Conservation (phyloP, 805 yeast genomes). For the Metschnikowia amazonensis region DNA sequence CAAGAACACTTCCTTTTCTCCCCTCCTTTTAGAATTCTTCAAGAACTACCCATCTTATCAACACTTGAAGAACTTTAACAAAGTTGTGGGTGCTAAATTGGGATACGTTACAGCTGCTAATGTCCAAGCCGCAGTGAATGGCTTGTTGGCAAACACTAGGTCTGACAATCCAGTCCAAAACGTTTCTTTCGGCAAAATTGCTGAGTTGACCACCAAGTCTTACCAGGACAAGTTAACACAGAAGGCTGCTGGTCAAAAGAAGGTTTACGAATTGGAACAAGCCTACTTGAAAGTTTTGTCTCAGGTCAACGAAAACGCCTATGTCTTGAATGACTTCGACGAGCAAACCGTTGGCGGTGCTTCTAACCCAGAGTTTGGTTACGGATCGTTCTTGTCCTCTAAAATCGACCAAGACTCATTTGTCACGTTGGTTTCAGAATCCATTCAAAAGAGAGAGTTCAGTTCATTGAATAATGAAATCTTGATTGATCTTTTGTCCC, state of each 20-base stretch:
- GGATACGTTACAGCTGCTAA: conserved; percentile 44
- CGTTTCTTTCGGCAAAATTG: conserved; percentile 52
- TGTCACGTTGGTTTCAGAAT: conserved; percentile 40
- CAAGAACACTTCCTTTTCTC: conserved; percentile 46
- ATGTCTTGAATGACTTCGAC: conserved; percentile 57
- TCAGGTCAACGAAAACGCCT: conserved; percentile 58
- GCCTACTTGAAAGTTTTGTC: conserved; percentile 72
- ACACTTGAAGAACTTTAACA: conserved; percentile 44
- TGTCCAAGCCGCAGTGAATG: conserved; percentile 39
- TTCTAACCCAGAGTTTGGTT: conserved; percentile 81
- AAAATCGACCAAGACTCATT: conserved; percentile 50
- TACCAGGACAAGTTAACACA: conserved; percentile 21
- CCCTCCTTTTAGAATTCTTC: conserved; percentile 73
- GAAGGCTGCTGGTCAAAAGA: conserved; percentile 37
- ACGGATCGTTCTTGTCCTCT: conserved; percentile 64
- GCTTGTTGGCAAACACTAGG: conserved; percentile 50
- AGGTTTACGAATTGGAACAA: conserved; percentile 57
- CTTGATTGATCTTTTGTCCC: conserved; percentile 55
- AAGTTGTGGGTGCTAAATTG: conserved; percentile 52
- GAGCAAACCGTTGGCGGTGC: conserved; percentile 41
- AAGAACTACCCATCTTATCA: conserved; percentile 49
- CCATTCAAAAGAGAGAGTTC: conserved; percentile 45
- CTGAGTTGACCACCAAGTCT: conserved; percentile 28
- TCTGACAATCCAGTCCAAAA: conserved; percentile 58
- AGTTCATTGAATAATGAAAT: conserved; percentile 42